phyloP scores from a whole-genome alignment of 805 yeast genomes.

The Yamadazyma akitaensis region DNA sequence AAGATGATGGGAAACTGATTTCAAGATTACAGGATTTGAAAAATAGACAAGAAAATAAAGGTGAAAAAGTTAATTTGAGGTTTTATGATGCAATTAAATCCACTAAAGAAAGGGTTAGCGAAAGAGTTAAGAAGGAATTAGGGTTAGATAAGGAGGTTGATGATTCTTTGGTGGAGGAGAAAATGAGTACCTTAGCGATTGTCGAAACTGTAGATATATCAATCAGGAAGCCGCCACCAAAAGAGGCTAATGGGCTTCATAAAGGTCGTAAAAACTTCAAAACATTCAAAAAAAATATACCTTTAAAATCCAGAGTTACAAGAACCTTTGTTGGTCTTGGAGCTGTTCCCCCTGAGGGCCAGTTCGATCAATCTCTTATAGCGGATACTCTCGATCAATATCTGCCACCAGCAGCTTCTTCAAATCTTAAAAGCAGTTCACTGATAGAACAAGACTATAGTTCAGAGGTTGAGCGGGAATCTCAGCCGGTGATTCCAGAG shows the following conservation, averaged over 20 bases:
- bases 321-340: slow-evolving; percentile 21
- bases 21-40: not conserved
- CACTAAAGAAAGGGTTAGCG: slow-evolving; percentile 22
- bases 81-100: slow-evolving; percentile 26
- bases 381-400: not conserved
- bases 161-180: slow-evolving; percentile 10
- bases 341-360: not conserved
- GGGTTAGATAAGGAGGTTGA: slow-evolving; percentile 19
- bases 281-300: slow-evolving; percentile 24
- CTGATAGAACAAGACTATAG: not conserved
- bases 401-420: not conserved
- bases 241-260: not conserved
- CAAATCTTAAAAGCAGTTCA: not conserved
- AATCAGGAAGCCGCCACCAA: slow-evolving; percentile 10
- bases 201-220: slow-evolving; percentile 28
- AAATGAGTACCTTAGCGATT: slow-evolving; percentile 24
- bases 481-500: slow-evolving; percentile 2
- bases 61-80: not conserved
- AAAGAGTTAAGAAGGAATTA: slow-evolving; percentile 21
- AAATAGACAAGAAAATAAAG: not conserved
- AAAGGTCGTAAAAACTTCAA: slow-evolving; percentile 29
- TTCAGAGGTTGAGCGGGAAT: too few relatives aligned
- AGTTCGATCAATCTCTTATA: not conserved
- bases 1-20: not conserved
- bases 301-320: slow-evolving; percentile 17